These are phyloP conservation scores for Solanum sitiens DNA, from an alignment of 257 asterid genomes.

Conservation along the genomic window DNA sequence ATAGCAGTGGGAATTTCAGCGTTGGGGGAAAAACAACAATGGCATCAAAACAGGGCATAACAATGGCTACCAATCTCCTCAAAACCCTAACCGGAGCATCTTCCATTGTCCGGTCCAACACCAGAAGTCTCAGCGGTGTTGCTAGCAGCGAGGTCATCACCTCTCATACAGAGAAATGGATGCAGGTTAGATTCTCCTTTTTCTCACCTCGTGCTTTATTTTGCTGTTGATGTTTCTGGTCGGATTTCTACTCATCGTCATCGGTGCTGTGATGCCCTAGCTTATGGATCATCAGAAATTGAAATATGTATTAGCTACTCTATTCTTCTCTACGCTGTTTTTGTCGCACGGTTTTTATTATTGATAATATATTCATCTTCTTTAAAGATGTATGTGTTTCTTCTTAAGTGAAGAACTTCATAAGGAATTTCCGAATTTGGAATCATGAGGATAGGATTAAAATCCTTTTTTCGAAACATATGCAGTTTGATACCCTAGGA, in stretches of 20 bases:
- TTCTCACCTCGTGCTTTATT: not conserved
- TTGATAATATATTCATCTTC: not conserved
- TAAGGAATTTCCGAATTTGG: not conserved
- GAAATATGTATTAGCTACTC: not conserved
- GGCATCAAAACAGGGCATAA: constrained; percentile 34
- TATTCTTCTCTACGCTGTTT: not conserved
- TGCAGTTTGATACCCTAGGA: not conserved
- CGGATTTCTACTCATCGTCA: not conserved
- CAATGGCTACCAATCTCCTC: constrained; percentile 34
- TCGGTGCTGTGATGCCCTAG: not conserved
- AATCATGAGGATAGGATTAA: not conserved
- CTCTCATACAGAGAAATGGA: constrained; percentile 81
- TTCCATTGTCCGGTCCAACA: not conserved
- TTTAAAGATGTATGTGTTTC: not conserved
- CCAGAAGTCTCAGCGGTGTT: constrained; percentile 31
- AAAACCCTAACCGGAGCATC: constrained; percentile 32
- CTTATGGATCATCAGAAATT: not conserved
- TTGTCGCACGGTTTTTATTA: not conserved
- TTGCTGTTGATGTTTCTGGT: not conserved
- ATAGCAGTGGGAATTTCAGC: not conserved
- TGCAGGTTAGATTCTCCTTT: constrained; percentile 43
- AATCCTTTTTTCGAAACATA: not conserved
- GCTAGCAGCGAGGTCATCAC: constrained; percentile 31
- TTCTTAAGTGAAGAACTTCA: not conserved
- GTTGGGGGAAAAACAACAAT: constrained; percentile 1